These are phyloP conservation scores for Diphasiastrum complanatum DNA, from an alignment of 83 land plant genomes.

Conservation along the genomic window DNA sequence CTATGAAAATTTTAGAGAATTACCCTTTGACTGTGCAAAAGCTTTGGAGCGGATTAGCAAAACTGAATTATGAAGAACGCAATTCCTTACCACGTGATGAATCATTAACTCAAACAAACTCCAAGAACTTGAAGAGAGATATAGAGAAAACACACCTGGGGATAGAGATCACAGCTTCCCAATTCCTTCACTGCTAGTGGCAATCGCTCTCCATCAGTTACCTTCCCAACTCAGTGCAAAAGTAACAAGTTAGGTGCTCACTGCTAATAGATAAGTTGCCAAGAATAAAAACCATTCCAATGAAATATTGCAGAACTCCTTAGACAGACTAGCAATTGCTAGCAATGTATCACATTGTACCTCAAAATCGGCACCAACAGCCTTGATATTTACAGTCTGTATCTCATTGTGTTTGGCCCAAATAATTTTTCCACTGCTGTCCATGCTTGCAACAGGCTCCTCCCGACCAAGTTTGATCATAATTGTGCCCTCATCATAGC, in stretches of 20 bases:
- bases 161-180: conserved; percentile 94
- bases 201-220: conserved; percentile 42
- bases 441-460: conserved; percentile 49
- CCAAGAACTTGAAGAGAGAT: no score
- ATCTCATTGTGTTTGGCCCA: conserved; percentile 45
- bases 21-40: no score
- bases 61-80: no score
- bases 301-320: not conserved
- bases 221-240: conserved; percentile 9
- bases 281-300: not conserved
- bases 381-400: conserved; percentile 41
- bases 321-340: not conserved
- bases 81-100: no score
- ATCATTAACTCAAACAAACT: no score
- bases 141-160: conserved; percentile 53
- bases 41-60: no score
- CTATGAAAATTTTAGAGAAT: no score
- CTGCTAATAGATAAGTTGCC: not conserved
- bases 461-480: conserved; percentile 43
- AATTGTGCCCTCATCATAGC: conserved; percentile 47
- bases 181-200: conserved; percentile 43
- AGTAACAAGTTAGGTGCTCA: not conserved
- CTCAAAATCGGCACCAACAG: conserved; percentile 36
- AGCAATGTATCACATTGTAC: not conserved
- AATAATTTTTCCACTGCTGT: conserved; percentile 39